These are phyloP conservation scores for Blastobotrys proliferans DNA, from an alignment of 1,139 yeast genomes.

Conservation along the genomic window DNA sequence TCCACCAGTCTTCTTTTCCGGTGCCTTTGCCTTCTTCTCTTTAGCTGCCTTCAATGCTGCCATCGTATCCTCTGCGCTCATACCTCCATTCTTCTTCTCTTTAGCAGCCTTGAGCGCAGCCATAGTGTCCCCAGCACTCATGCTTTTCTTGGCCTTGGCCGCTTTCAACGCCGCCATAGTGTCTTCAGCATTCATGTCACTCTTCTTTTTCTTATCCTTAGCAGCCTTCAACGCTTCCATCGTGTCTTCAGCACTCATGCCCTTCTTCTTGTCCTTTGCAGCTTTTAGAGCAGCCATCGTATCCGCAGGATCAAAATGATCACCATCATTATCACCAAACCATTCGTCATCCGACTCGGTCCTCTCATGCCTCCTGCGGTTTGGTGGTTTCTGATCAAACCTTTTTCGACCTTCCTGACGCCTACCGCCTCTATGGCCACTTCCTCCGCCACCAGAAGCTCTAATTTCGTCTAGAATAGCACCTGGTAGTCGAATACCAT, in stretches of 20 bases:
- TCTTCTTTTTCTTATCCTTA: constrained; percentile 16
- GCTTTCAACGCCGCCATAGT: constrained; percentile 30
- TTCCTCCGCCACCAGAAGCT: constrained; percentile 22
- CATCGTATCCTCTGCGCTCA: constrained; percentile 40
- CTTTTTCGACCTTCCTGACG: constrained; percentile 40
- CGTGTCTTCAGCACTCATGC: background rate
- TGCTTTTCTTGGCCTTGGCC: constrained; percentile 18
- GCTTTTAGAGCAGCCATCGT: no score
- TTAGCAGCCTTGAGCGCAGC: constrained; percentile 25
- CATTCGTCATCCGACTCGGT: constrained; percentile 10
- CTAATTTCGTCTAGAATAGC: constrained; percentile 58
- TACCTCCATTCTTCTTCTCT: constrained; percentile 19
- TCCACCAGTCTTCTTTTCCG: constrained; percentile 7
- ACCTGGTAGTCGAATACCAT: constrained; percentile 57
- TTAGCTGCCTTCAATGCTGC: constrained; percentile 45
- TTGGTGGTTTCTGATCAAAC: background rate
- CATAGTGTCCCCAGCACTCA: constrained; percentile 23
- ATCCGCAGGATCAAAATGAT: constrained; percentile 21
- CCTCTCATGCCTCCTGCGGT: constrained; percentile 24
- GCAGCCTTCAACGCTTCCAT: background rate
- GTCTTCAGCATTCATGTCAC: constrained; percentile 16
- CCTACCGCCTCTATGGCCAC: constrained; percentile 52
- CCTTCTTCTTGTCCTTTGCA: background rate
- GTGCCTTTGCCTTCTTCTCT: constrained; percentile 24
- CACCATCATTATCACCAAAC: constrained; percentile 14